Evolutionary conservation across 768 basidiomycete genomes (phyloP).

Genomic region (Chalciporus chontae): DNA sequence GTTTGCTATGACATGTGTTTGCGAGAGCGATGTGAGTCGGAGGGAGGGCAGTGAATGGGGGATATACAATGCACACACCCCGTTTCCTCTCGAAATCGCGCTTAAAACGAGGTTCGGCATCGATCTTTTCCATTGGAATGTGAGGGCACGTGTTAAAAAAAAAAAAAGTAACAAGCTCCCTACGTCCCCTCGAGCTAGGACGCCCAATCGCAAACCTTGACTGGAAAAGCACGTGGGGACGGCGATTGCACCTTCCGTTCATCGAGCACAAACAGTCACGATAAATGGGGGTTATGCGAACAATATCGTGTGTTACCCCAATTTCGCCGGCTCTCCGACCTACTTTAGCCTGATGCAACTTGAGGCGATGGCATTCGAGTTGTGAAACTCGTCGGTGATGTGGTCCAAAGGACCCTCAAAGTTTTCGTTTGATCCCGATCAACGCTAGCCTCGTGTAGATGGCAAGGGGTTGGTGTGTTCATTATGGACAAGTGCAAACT

Average conservation of each 20-base stretch:
- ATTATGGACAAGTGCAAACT: not conserved
- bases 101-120: not conserved
- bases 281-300: not conserved
- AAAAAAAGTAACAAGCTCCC: not conserved
- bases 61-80: not conserved
- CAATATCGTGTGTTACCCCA: no score
- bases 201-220: not conserved
- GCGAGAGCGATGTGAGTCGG: not conserved
- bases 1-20: constrained; percentile 15
- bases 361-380: not conserved
- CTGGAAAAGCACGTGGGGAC: not conserved
- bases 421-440: not conserved
- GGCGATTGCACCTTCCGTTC: not conserved
- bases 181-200: not conserved
- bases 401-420: no score
- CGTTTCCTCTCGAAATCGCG: not conserved
- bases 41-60: not conserved
- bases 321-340: not conserved
- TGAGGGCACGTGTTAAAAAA: not conserved
- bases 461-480: not conserved
- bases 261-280: no score
- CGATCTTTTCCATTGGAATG: not conserved
- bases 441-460: no score
- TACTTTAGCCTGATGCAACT: not conserved
- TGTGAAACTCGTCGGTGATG: not conserved